phyloP scores from a whole-genome alignment of 768 basidiomycete species.

The Boletus fagicola region DNA sequence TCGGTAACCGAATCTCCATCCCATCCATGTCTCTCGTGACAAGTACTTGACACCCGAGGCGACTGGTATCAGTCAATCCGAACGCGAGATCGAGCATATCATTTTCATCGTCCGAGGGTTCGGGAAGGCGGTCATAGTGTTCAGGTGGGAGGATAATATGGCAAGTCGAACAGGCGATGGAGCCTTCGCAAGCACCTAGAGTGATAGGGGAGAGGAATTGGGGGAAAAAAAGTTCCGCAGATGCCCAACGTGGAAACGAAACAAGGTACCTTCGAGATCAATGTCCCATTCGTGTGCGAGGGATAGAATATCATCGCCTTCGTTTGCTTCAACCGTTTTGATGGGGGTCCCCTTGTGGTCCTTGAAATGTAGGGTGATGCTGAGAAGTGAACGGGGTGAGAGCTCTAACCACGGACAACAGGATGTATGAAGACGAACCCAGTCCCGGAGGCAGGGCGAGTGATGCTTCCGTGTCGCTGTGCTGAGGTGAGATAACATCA shows the following conservation, averaged over 20 bases:
- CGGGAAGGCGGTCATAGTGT: constrained; percentile 82
- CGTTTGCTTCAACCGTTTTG: constrained; percentile 87
- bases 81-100: constrained; percentile 99
- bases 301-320: constrained; percentile 89
- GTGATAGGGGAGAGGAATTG: background rate
- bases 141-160: constrained; percentile 69
- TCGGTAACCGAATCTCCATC: constrained; percentile 78
- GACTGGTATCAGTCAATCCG: constrained; percentile 90
- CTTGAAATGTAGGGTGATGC: constrained; percentile 87
- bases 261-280: constrained; percentile 81
- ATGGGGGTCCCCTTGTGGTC: constrained; percentile 82
- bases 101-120: constrained; percentile 97
- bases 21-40: constrained; percentile 83
- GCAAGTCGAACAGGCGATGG: constrained; percentile 96
- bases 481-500: background rate
- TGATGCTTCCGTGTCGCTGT: constrained; percentile 49
- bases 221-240: background rate
- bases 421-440: constrained; percentile 45
- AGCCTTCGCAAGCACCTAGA: constrained; percentile 93
- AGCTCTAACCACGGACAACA: background rate
- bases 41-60: constrained; percentile 74
- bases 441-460: constrained; percentile 64
- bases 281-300: constrained; percentile 95
- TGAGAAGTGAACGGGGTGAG: constrained; percentile 30
- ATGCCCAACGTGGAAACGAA: background rate